These are phyloP conservation scores for Colletotrichum sp. DNA, from an alignment of 2,329 filamentous ascomycete genomes.

Conservation along the genomic window DNA sequence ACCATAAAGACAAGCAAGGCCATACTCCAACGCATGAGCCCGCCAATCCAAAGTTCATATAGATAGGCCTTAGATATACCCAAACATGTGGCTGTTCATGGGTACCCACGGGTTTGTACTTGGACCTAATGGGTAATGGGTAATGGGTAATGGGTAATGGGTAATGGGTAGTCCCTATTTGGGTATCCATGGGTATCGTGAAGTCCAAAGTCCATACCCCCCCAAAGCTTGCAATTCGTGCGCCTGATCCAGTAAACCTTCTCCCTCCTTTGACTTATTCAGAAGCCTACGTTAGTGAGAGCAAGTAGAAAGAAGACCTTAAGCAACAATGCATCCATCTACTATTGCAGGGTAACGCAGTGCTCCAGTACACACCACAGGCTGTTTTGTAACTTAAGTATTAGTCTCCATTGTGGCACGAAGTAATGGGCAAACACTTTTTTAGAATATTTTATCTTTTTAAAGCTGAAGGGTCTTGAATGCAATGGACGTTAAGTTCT, in stretches of 20 bases:
- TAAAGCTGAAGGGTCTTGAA: too few species aligned
- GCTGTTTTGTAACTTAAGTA: fast-evolving
- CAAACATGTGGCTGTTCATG: not conserved
- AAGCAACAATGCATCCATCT: not conserved
- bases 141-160: not conserved
- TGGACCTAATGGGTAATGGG: not conserved
- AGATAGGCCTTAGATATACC: not conserved
- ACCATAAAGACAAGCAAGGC: too few species aligned
- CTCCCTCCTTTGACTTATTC: fast-evolving
- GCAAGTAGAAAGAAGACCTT: not conserved
- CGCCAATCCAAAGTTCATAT: not conserved
- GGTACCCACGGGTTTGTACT: not conserved
- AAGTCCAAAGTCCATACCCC: not conserved
- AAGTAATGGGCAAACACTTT: fast-evolving
- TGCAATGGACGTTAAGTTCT: too few species aligned
- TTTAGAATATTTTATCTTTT: too few species aligned
- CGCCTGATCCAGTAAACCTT: not conserved
- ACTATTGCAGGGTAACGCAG: not conserved
- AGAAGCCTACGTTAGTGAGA: not conserved
- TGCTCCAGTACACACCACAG: not conserved
- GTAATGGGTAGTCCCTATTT: not conserved
- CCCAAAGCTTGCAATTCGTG: not conserved
- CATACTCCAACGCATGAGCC: not conserved
- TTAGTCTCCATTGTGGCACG: fast-evolving
- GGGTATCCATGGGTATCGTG: not conserved